These are phyloP conservation scores for Inonotus hispidus DNA, from an alignment of 1,284 basidiomycete species.

Conservation along the genomic window DNA sequence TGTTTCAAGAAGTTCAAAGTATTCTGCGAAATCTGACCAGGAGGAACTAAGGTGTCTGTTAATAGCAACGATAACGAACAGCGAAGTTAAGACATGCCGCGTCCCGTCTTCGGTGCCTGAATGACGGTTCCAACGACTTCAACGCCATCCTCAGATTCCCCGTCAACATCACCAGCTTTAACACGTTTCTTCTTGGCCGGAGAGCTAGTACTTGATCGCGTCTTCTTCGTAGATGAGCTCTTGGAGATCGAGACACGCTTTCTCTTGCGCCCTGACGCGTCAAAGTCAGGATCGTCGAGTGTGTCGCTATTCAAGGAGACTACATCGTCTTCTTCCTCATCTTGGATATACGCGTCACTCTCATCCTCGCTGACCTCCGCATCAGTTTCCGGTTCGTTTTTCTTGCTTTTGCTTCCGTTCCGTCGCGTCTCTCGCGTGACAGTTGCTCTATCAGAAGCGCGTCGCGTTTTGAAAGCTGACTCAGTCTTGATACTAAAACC, in stretches of 20 bases:
- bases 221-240: neutral
- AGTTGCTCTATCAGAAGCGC: neutral
- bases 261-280: slow-evolving; percentile 18
- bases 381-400: slow-evolving; percentile 14
- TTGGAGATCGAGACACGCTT: slow-evolving; percentile 20
- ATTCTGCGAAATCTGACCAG: slow-evolving; percentile 82
- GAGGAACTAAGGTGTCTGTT: slow-evolving; percentile 50
- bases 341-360: slow-evolving; percentile 21
- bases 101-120: slow-evolving; percentile 74
- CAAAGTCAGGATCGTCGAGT: slow-evolving; percentile 32
- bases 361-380: slow-evolving; percentile 27
- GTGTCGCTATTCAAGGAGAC: slow-evolving; percentile 31
- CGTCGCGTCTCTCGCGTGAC: slow-evolving; percentile 7
- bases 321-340: slow-evolving; percentile 17
- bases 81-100: slow-evolving; percentile 44
- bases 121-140: slow-evolving; percentile 65
- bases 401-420: slow-evolving; percentile 19
- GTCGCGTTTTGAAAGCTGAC: neutral
- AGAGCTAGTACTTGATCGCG: slow-evolving; percentile 22
- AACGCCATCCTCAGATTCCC: slow-evolving; percentile 59
- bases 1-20: slow-evolving; percentile 73
- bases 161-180: slow-evolving; percentile 35
- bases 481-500: neutral
- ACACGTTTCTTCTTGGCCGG: slow-evolving; percentile 26
- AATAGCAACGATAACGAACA: neutral